Evolutionary conservation across 768 basidiomycete species (phyloP), one percentile per base, ranked within the genome.

Genomic region (Podaxis rugospora): DNA sequence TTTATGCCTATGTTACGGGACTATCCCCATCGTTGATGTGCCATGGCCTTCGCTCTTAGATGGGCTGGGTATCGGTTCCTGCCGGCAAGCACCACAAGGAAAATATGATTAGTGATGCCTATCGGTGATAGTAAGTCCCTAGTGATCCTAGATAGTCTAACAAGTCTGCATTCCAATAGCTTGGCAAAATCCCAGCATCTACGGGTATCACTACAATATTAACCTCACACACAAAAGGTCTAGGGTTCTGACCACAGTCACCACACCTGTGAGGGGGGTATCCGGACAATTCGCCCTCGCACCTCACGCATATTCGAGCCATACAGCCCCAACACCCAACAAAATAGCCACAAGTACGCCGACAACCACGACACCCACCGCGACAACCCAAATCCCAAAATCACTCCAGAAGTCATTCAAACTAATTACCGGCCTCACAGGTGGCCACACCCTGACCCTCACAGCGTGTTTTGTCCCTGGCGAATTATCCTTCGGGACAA

Each of bases 361-460:
- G 25, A 62, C 63, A 13, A 67, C 21, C 32, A 68, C 51, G 1
- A 69, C 21, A 66, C 36, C 14, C 68, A 66, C 28, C 64, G 51
- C 51, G 21, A 25, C 39, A 10, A 75, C 58, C 46, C 67, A 63
- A 4, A 63, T 62, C 5, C 74, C 74, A 66, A 77, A 72, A 70
- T 92, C 90, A n/a, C 76, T 73, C 86, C 83, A 87, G 61, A 90
- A 75, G 57, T 83, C 78, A 66, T 90, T 91, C 52, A 89, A 69
- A 35, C 71, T 68, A 63, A 90, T 90, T 44, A 74, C 65, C 0
- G 79, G 75, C 7, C 57, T 57, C n/a, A 62, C 23, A 36, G 84
- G 80, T 1, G 90, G 87, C 27, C 73, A 74, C 11, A 93, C 70
- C 9, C 79, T 76, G 11, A 93, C 84, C 1, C 63, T 68, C 16